phyloP scores from a whole-genome alignment of 164 flowering plant species.

The Macadamia integrifolia region DNA sequence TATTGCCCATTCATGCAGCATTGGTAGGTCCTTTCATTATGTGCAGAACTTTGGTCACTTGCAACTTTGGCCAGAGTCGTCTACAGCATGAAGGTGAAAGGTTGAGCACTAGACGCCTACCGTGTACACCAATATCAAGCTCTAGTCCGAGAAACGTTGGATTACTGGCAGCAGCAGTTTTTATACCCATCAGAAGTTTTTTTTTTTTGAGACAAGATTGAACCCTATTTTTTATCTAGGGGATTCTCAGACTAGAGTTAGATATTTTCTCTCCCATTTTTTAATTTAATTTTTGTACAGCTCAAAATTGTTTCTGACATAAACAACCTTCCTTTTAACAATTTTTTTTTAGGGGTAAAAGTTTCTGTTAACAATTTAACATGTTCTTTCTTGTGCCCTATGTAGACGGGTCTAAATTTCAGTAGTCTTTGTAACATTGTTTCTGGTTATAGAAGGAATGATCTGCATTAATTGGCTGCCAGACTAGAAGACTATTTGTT shows the following conservation, averaged over 20 bases:
- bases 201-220: conserved; percentile 19
- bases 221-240: conserved; percentile 25
- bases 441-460: no score
- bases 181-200: conserved; percentile 19
- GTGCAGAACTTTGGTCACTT: neutral
- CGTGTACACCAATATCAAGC: neutral
- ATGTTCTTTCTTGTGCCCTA: no score
- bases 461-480: neutral
- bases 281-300: neutral
- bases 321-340: neutral
- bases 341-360: no score
- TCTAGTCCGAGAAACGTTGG: conserved; percentile 8
- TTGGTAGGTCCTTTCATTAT: neutral
- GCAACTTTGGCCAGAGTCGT: neutral
- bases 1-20: conserved; percentile 4
- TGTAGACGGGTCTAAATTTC: no score
- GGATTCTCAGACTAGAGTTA: conserved; percentile 8
- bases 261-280: neutral
- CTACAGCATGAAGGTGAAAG: neutral
- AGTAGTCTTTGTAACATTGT: no score
- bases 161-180: conserved; percentile 10
- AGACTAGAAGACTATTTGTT: neutral
- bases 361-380: neutral
- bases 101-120: neutral
- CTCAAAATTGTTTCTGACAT: neutral